Evolutionary conservation across 2,329 filamentous ascomycete species (phyloP).

Genomic region (Alternaria viburni): DNA sequence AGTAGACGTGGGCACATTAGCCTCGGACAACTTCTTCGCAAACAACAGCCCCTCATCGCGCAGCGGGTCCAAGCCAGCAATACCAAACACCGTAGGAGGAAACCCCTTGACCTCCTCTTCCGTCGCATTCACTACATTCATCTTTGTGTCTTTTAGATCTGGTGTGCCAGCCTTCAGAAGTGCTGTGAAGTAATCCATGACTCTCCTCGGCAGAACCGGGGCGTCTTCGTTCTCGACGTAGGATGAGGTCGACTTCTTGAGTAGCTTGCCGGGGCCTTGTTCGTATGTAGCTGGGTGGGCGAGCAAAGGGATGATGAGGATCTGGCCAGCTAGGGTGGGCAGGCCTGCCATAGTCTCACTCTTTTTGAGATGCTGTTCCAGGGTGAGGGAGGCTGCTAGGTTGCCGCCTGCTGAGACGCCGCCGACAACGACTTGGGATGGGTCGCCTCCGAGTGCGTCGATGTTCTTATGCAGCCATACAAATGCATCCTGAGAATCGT

Average conservation of each 20-base stretch:
- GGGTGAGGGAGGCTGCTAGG: conserved; percentile 54
- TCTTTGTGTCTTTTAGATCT: conserved; percentile 42
- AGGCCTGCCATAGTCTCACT: conserved; percentile 32
- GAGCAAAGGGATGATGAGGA: conserved; percentile 49
- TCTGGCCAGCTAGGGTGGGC: conserved; percentile 56
- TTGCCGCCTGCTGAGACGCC: conserved; percentile 61
- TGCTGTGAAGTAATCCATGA: conserved; percentile 42
- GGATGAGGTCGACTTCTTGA: conserved; percentile 54
- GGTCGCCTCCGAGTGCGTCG: conserved; percentile 48
- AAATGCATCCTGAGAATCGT: conserved; percentile 62
- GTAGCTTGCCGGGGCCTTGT: conserved; percentile 46
- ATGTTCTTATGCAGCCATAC: conserved; percentile 60
- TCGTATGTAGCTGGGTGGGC: conserved; percentile 46
- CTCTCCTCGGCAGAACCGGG: conserved; percentile 53
- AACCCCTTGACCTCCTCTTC: conserved; percentile 50
- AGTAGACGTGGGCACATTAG: conserved; percentile 58
- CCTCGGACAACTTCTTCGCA: conserved; percentile 50
- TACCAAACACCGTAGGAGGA: conserved; percentile 56
- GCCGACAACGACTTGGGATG: conserved; percentile 55
- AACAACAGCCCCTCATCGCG: conserved; percentile 59
- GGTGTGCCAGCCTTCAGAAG: too few relatives aligned
- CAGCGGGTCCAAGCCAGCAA: conserved; percentile 58
- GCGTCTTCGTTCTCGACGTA: conserved; percentile 54
- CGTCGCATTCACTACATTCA: conserved; percentile 43
- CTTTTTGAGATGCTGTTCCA: conserved; percentile 54